These are phyloP conservation scores for Moesziomyces parantarcticus DNA, from an alignment of 1,284 basidiomycete species.

Conservation along the genomic window DNA sequence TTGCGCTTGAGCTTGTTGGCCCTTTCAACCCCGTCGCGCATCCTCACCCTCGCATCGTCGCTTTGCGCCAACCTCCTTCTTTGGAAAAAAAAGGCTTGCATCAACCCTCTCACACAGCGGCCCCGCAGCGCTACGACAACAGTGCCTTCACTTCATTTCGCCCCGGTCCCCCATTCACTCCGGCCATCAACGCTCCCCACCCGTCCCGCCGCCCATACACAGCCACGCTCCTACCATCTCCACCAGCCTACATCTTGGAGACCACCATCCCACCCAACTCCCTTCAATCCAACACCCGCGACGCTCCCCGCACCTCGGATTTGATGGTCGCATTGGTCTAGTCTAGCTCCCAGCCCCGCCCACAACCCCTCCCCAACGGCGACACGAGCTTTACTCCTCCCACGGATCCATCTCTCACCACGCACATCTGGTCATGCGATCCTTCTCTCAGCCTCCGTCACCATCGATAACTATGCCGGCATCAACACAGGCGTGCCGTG, in stretches of 20 bases:
- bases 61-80: not conserved
- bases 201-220: too few relatives aligned
- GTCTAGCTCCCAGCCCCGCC: not conserved
- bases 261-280: not conserved
- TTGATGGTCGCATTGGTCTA: not conserved
- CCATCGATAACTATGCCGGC: not conserved
- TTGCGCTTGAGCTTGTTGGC: not conserved
- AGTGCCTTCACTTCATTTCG: not conserved
- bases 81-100: not conserved
- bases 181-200: not conserved
- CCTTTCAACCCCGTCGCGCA: not conserved
- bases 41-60: not conserved
- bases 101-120: not conserved
- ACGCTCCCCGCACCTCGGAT: not conserved
- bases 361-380: not conserved
- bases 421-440: not conserved
- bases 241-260: not conserved
- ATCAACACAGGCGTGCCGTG: constrained; percentile 5
- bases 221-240: not conserved
- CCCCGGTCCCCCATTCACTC: not conserved
- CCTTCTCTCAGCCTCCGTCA: not conserved
- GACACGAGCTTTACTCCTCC: not conserved
- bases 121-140: too few relatives aligned
- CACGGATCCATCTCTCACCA: not conserved
- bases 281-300: not conserved